Percentiles rank a stretch among this genome's conserved stretches.
Conservation (phyloP, 305 asterid species). For the Solanum chacoense region DNA sequence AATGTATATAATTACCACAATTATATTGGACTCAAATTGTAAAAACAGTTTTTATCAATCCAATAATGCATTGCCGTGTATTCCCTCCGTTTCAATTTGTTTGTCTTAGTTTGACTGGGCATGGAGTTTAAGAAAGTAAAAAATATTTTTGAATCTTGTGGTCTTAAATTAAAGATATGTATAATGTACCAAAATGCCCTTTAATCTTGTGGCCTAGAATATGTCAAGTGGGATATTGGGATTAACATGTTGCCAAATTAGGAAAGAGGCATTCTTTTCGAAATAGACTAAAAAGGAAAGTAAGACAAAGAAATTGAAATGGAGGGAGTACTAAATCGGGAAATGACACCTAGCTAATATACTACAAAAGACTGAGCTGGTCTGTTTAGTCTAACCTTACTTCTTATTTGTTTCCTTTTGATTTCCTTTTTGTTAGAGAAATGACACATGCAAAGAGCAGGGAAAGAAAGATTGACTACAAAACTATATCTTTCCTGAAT, state of each 20-base stretch:
- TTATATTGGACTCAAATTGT: not conserved
- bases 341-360: not conserved
- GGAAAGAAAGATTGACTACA: not conserved
- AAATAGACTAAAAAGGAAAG: not conserved
- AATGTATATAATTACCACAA: no score
- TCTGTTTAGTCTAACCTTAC: not conserved
- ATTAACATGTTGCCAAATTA: not conserved
- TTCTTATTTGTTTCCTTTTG: not conserved
- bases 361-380: not conserved
- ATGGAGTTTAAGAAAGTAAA: not conserved
- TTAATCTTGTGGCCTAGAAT: not conserved
- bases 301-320: not conserved
- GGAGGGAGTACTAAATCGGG: not conserved
- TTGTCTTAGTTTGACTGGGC: not conserved
- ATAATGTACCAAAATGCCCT: not conserved
- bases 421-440: not conserved
- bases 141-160: not conserved
- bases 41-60: no score
- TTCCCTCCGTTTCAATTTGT: not conserved
- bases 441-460: not conserved
- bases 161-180: not conserved
- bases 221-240: not conserved
- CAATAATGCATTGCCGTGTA: not conserved
- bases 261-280: not conserved
- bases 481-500: not conserved